A percentile compares a stretch with the other conserved stretches of the same genome.
Evolutionary conservation across 192 early-diverging fungal genomes (phyloP).

Genomic region (Jimgerdemannia flammicorona): DNA sequence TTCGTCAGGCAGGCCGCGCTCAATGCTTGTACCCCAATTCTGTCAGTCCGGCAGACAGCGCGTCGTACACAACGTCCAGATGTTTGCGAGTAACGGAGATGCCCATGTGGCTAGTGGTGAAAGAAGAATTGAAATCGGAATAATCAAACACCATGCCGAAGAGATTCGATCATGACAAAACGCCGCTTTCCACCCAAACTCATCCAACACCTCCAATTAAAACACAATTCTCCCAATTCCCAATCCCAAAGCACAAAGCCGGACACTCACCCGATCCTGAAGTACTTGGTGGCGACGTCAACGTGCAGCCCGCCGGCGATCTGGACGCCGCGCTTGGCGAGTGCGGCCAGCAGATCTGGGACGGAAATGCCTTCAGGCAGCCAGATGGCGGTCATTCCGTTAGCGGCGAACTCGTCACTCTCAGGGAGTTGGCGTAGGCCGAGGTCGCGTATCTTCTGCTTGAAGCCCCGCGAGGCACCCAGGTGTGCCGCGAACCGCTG

Average conservation of each 20-base stretch:
- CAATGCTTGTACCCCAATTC: slow-evolving; percentile 49
- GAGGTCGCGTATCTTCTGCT: slow-evolving; percentile 60
- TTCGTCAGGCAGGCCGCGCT: neutral
- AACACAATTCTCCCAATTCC: neutral
- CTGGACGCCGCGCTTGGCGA: slow-evolving; percentile 79
- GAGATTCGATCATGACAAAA: neutral
- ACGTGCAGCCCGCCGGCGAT: slow-evolving; percentile 91
- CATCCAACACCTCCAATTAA: neutral
- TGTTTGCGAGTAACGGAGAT: slow-evolving; percentile 68
- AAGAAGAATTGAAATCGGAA: neutral
- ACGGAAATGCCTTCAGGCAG: slow-evolving; percentile 76
- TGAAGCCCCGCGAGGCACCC: slow-evolving; percentile 69
- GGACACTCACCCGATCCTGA: slow-evolving; percentile 71
- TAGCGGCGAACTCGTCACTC: slow-evolving; percentile 54
- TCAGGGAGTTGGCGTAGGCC: slow-evolving; percentile 76
- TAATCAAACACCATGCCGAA: neutral
- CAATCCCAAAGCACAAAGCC: neutral
- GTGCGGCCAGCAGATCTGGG: slow-evolving; percentile 71
- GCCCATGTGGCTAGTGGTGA: slow-evolving; percentile 65
- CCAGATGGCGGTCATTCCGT: slow-evolving; percentile 84
- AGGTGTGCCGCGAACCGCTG: slow-evolving; percentile 74
- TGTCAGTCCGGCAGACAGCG: slow-evolving; percentile 53
- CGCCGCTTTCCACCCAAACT: neutral
- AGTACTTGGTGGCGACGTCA: slow-evolving; percentile 82
- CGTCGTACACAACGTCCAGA: slow-evolving; percentile 62